Conservation (phyloP, 192 early-diverging fungal genomes). For the Backusella sp. region DNA sequence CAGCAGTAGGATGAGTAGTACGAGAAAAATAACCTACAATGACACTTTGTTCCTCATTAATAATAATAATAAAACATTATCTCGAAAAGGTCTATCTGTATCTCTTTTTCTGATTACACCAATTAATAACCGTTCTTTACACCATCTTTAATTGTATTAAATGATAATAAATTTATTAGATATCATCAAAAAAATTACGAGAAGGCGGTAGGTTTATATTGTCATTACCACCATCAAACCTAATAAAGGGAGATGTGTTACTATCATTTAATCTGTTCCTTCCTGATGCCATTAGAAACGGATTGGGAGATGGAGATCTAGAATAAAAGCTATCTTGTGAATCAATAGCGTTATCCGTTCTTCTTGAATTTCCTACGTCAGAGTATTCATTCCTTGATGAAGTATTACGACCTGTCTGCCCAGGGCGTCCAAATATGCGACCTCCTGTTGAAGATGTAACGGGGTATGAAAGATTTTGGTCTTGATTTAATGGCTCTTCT, state of each 20-base stretch:
- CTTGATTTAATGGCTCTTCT: not conserved
- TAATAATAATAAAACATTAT: too few relatives aligned
- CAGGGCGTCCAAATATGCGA: not conserved
- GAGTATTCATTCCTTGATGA: not conserved
- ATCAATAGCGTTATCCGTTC: not conserved
- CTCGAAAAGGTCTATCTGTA: too few relatives aligned
- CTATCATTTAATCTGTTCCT: not conserved
- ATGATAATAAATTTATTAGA: not conserved
- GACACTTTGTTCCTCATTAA: too few relatives aligned
- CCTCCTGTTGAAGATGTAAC: not conserved
- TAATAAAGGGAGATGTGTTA: constrained; percentile 17
- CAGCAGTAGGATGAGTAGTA: too few relatives aligned
- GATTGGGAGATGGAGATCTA: constrained; percentile 16
- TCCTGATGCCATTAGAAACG: constrained; percentile 9
- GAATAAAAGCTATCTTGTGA: not conserved
- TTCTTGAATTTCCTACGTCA: not conserved
- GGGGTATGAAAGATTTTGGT: not conserved
- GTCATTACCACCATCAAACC: constrained; percentile 3
- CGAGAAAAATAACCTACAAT: too few relatives aligned
- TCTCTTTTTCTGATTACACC: too few relatives aligned
- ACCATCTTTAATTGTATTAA: too few relatives aligned
- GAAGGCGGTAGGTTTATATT: not conserved
- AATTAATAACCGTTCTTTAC: too few relatives aligned
- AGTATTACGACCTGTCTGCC: not conserved
- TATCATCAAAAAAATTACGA: constrained; percentile 13